These are phyloP conservation scores for Incumbomyces lentus DNA, from an alignment of 2,329 filamentous ascomycete species.

Conservation along the genomic window DNA sequence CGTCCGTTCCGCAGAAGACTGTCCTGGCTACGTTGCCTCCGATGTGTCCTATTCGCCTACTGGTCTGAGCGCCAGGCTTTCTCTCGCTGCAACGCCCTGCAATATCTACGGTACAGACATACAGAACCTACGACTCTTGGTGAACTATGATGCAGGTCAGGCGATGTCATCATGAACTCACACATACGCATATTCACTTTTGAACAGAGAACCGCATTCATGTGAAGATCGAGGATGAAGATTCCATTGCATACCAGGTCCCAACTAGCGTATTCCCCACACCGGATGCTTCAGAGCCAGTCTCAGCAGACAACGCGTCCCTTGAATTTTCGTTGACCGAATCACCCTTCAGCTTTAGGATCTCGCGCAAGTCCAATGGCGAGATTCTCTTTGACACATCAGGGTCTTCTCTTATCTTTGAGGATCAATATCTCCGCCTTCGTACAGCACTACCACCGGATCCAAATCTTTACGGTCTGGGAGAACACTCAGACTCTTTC, in stretches of 20 bases:
- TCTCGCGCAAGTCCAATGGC: conserved; percentile 30
- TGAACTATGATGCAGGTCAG: conserved; percentile 48
- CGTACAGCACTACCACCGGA: conserved; percentile 54
- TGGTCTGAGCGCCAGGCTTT: conserved; percentile 55
- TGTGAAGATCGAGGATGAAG: conserved; percentile 57
- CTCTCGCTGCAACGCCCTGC: conserved; percentile 54
- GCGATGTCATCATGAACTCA: conserved; percentile 7
- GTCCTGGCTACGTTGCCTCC: conserved; percentile 16
- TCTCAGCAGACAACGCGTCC: conserved; percentile 29
- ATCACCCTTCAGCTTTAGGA: conserved; percentile 53
- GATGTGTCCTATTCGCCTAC: conserved; percentile 8
- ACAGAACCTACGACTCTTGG: conserved; percentile 40
- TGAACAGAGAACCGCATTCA: conserved; percentile 50
- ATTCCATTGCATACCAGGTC: conserved; percentile 55
- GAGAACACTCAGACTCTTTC: conserved; percentile 60
- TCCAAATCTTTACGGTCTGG: conserved; percentile 62
- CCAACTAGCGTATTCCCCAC: conserved; percentile 55
- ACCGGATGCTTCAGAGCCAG: conserved; percentile 30
- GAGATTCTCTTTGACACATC: conserved; percentile 52
- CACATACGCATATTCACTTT: neutral
- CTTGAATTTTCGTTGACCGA: conserved; percentile 43
- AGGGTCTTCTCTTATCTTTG: conserved; percentile 54
- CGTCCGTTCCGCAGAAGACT: conserved; percentile 16
- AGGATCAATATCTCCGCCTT: conserved; percentile 62
- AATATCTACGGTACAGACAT: conserved; percentile 48